phyloP scores from a whole-genome alignment of 495 filamentous ascomycete genomes.

The Aspergillus leporis region DNA sequence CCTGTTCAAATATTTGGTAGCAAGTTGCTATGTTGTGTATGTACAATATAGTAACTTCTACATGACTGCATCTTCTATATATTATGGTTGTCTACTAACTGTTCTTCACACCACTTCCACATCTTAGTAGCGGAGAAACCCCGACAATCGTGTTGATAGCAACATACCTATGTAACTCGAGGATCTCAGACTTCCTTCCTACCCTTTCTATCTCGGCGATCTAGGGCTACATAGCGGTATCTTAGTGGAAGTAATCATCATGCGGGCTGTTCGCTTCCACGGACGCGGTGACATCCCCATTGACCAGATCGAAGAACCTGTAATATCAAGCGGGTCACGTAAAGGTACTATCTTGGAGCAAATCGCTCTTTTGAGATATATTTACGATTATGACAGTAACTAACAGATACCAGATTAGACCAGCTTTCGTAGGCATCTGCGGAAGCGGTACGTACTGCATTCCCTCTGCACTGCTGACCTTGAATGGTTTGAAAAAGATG shows the following conservation, averaged over 20 bases:
- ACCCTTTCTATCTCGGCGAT: no score
- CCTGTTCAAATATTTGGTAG: background rate
- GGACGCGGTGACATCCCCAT: conserved; percentile 41
- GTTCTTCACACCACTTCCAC: no score
- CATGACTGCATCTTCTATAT: no score
- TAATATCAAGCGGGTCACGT: conserved; percentile 40
- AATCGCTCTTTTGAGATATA: background rate
- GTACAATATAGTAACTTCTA: background rate
- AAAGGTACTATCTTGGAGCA: conserved; percentile 27
- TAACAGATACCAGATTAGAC: conserved; percentile 25
- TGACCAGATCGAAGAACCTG: conserved; percentile 41
- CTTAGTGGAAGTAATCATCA: conserved; percentile 23
- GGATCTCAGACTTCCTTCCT: no score
- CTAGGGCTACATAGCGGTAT: no score
- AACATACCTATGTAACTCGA: no score
- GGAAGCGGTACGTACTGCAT: conserved; percentile 29
- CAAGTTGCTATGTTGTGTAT: background rate
- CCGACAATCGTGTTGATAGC: no score
- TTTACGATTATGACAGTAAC: background rate
- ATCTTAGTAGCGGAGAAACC: no score
- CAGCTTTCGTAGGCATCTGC: conserved; percentile 39
- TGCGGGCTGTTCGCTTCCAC: conserved; percentile 48
- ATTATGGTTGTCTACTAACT: no score
- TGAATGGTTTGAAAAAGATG: background rate
- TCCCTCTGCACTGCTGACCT: background rate